Base-by-base conservation (phyloP, 2,329 filamentous ascomycete species). In the Exserohilum rostratum region DNA sequence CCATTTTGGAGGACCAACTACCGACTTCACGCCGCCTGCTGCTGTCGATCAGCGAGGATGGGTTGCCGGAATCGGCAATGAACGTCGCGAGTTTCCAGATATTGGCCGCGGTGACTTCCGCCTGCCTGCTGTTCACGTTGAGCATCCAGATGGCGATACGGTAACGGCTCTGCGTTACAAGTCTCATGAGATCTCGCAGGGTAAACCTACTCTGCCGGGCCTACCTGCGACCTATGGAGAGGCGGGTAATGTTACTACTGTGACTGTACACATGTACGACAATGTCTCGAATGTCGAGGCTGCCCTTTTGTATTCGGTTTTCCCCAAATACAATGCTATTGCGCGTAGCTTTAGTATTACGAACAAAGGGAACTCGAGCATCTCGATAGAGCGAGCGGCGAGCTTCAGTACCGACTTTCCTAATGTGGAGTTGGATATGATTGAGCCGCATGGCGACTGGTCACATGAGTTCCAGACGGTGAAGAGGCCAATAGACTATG, bases 361-460 rank as follows among this genome's bases (percentile, higher is more conserved):
- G 2, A 89, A 89, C 63, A 78, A 83, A 46, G 83, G 86, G 3
- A 76, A 78, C 1, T 71, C 71, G 9, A 76, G 80, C 13, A 80
- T 87, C 17, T 80, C 78, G 0, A 75, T 88, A 6, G 80, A 87
- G 53, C 79, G 82, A 56, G 76, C 86, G 3, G 81, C 85, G 1
- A 87, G 85, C 62, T 80, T 87, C 59, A 87, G 84, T 53, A 78
- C 85, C 1, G 86, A 89, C 54, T 74, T 87, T 35, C 85, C 85
- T 0, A 83, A 82, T 46, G 76, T 83, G 17, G 84, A 88, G 7
- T 75, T 86, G 13, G 83, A 88, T 17, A 83, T 89, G 80, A 75
- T 89, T 46, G 82, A 85, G 60, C 76, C 88, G 0, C 78, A 82
- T 1, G 86, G 86, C 1, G 86, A 89, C 55, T 88, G 86, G 86